Base-by-base conservation (phyloP, 225 moss, liverwort and hornwort species). In the Pseudoscleropodium purum region DNA sequence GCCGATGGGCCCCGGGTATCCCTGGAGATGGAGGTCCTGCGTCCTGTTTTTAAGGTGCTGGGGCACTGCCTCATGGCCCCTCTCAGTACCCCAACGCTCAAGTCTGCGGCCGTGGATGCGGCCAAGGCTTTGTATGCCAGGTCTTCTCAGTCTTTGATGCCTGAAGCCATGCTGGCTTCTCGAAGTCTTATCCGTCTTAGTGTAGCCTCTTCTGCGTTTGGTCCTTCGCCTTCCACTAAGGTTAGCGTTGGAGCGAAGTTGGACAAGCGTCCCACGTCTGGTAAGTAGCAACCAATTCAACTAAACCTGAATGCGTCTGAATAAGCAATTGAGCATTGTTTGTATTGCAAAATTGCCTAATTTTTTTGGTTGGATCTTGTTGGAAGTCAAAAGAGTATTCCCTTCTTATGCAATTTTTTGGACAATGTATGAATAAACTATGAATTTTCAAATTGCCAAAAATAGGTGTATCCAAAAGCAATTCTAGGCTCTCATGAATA, bases 31-130 rank as follows among this genome's bases (percentile, higher is more conserved):
- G 98, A 98, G 60, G 88, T 96, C 75, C 90, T 97, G 78, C 94
- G 97, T 63, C 98, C 98, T 21, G 93, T 97, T 82, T 95, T 98
- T 62, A 97, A 95, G 93, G 93, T 96, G 52, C 95, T 97, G 41
- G 98, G 98, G 23, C 97, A 98, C 88, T 98, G 98, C 90, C 96
- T 98, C 64, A 95, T 98, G 96, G 96, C 90, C 34, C 88, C 95
- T 78, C 72, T 94, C 56, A 94, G 89, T 39, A 91, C 92, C 15
- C 64, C 89, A 56, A 93, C 92, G 15, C 87, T 96, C 67, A 96
- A 95, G 77, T 87, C 91, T 41, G 96, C 96, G 24, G 94, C 96
- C 31, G 79, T 90, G 66, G 90, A 92, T 49, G 95, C 98, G 76
- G 95, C 96, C 54, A 94, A 96, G 56, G 97, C 98, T 36, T 84